These are phyloP conservation scores for Trebouxia sp. DNA, from an alignment of 139 green algal species.

Conservation along the genomic window DNA sequence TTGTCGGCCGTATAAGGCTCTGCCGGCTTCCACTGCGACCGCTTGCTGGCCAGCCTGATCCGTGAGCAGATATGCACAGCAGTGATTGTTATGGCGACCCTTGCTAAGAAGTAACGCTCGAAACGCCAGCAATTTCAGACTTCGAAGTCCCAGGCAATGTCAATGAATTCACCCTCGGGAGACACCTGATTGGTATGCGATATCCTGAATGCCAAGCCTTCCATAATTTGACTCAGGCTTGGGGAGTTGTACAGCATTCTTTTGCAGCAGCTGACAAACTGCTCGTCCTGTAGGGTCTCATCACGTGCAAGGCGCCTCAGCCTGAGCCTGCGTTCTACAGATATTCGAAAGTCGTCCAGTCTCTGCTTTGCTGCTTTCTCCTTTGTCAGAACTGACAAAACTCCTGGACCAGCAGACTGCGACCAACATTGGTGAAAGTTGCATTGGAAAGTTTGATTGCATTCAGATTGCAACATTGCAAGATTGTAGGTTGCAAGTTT, in stretches of 20 bases:
- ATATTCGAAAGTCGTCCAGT: constrained; percentile 30
- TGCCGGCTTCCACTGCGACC: too few species aligned
- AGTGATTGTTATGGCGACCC: too few species aligned
- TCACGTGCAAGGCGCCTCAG: constrained; percentile 51
- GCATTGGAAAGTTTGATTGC: neutral
- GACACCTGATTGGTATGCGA: constrained; percentile 48
- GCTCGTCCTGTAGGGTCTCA: constrained; percentile 30
- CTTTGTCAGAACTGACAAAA: neutral
- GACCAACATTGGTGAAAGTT: neutral
- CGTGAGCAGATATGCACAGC: too few species aligned
- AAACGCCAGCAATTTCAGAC: constrained; percentile 12
- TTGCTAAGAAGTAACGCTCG: neutral
- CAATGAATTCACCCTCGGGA: constrained; percentile 47
- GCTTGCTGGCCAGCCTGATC: too few species aligned
- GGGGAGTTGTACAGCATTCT: constrained; percentile 50
- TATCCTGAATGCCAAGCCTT: constrained; percentile 53
- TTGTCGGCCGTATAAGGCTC: too few species aligned
- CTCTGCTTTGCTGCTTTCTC: neutral
- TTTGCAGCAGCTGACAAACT: constrained; percentile 44
- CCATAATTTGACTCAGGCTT: constrained; percentile 51
- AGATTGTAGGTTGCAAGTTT: neutral
- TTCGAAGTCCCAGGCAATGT: constrained; percentile 63
- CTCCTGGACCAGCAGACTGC: constrained; percentile 2
- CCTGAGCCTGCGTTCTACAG: constrained; percentile 44
- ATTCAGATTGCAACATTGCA: neutral